Evolutionary conservation across 2,329 filamentous ascomycete species (phyloP).

Genomic region (Penicillium nordicum): DNA sequence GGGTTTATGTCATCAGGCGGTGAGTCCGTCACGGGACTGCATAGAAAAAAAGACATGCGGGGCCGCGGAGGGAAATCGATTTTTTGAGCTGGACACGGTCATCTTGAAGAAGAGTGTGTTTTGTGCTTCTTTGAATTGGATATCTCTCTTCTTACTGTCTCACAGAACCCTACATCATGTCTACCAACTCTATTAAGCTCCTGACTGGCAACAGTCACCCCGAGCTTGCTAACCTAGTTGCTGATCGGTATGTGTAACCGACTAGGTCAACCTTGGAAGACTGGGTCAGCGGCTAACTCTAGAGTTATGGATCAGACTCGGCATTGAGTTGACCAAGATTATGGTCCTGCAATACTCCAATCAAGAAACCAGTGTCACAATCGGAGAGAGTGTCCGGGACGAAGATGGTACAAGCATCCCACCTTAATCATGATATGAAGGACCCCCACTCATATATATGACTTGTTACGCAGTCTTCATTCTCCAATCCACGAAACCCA

Average conservation of each 20-base stretch:
- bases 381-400: constrained; percentile 92
- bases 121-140: neutral
- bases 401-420: constrained; percentile 67
- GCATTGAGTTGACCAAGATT: constrained; percentile 66
- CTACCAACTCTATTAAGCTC: constrained; percentile 70
- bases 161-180: constrained; percentile 48
- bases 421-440: constrained; percentile 10
- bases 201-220: constrained; percentile 74
- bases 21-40: constrained; percentile 22
- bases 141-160: neutral
- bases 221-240: constrained; percentile 66
- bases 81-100: constrained; percentile 18
- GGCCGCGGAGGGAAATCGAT: constrained; percentile 22
- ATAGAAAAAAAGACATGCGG: constrained; percentile 22
- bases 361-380: constrained; percentile 67
- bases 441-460: constrained; percentile 11
- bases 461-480: constrained; percentile 68
- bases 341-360: constrained; percentile 67
- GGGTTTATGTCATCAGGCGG: constrained; percentile 14
- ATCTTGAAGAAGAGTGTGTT: constrained; percentile 4
- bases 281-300: constrained; percentile 13
- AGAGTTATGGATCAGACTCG: constrained; percentile 47
- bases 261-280: neutral
- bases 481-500: constrained; percentile 87
- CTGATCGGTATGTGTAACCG: constrained; percentile 54